A percentile compares a stretch with the other conserved stretches of the same genome.
Evolutionary conservation across 2,329 filamentous ascomycete genomes (phyloP).

Genomic region (Sphaerulina vaccinii): DNA sequence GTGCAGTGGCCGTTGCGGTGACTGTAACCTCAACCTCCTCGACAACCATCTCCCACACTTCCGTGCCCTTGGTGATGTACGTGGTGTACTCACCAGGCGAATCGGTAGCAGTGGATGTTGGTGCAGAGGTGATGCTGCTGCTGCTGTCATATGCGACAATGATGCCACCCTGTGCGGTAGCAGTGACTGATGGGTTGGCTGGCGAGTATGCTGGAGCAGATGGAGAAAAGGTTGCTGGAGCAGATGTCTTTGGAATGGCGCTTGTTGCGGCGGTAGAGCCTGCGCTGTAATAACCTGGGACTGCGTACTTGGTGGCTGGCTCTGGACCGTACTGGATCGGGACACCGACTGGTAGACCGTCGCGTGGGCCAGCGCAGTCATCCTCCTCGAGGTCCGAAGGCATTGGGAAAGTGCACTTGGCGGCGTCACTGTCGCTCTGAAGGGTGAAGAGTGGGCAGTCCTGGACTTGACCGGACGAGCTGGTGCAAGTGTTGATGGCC

Average conservation of each 20-base stretch:
- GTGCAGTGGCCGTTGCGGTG: slow-evolving; percentile 37
- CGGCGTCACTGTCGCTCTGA: slow-evolving; percentile 56
- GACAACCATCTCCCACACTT: slow-evolving; percentile 47
- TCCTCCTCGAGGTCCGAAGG: slow-evolving; percentile 59
- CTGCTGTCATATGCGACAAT: slow-evolving; percentile 16
- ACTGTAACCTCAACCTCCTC: slow-evolving; percentile 46
- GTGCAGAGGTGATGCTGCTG: slow-evolving; percentile 3
- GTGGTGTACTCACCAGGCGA: slow-evolving; percentile 39
- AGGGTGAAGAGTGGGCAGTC: slow-evolving; percentile 77
- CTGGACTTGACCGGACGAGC: slow-evolving; percentile 62
- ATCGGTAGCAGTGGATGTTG: slow-evolving; percentile 31
- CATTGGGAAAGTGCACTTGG: slow-evolving; percentile 62
- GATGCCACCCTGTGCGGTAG: slow-evolving; percentile 29
- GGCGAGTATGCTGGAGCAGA: slow-evolving; percentile 27
- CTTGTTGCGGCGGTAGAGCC: slow-evolving; percentile 1
- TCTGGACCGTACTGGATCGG: slow-evolving; percentile 48
- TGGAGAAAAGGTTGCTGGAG: slow-evolving; percentile 17
- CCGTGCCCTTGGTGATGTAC: slow-evolving; percentile 44
- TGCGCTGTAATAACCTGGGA: slow-evolving; percentile 26
- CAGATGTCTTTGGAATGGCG: slow-evolving; percentile 15
- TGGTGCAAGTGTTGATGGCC: slow-evolving; percentile 75
- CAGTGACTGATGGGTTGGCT: slow-evolving; percentile 27
- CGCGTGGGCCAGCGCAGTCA: slow-evolving; percentile 56
- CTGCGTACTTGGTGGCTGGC: slow-evolving; percentile 40
- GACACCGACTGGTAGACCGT: slow-evolving; percentile 66